Conservation (phyloP, 2,329 filamentous ascomycete species). For the Podosphaera aphanis region DNA sequence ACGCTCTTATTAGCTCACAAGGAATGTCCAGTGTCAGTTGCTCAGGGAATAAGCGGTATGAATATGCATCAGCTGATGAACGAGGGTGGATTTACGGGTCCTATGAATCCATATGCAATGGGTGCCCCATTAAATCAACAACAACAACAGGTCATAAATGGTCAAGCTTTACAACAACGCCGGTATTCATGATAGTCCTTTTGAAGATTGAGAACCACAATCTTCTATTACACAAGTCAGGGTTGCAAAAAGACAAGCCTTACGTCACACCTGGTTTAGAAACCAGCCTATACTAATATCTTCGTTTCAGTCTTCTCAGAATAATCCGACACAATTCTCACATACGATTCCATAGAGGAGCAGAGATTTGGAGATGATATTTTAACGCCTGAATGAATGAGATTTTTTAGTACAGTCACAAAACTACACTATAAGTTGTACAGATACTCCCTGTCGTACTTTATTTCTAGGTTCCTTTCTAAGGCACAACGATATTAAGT, state of each 20-base stretch:
- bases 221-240: neutral
- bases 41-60: conserved; percentile 34
- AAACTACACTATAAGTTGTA: too few species aligned
- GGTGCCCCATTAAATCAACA: conserved; percentile 6
- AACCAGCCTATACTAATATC: too few species aligned
- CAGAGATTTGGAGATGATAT: neutral
- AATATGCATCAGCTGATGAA: conserved; percentile 23
- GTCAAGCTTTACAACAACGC: conserved; percentile 4
- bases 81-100: conserved; percentile 5
- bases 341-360: neutral
- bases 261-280: too few species aligned
- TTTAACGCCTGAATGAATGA: too few species aligned
- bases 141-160: conserved; percentile 5
- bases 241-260: too few species aligned
- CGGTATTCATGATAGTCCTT: conserved; percentile 7
- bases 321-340: neutral
- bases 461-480: too few species aligned
- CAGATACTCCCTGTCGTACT: too few species aligned
- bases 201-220: neutral
- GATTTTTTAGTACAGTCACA: too few species aligned
- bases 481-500: too few species aligned
- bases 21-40: conserved; percentile 79
- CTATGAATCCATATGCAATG: conserved; percentile 13
- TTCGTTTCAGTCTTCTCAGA: neutral
- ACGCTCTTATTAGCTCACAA: conserved; percentile 84